A percentile compares a stretch with the other conserved stretches of the same genome.
These are phyloP conservation scores for Podaxis carcinomalis DNA, from an alignment of 768 basidiomycete species.

Conservation along the genomic window DNA sequence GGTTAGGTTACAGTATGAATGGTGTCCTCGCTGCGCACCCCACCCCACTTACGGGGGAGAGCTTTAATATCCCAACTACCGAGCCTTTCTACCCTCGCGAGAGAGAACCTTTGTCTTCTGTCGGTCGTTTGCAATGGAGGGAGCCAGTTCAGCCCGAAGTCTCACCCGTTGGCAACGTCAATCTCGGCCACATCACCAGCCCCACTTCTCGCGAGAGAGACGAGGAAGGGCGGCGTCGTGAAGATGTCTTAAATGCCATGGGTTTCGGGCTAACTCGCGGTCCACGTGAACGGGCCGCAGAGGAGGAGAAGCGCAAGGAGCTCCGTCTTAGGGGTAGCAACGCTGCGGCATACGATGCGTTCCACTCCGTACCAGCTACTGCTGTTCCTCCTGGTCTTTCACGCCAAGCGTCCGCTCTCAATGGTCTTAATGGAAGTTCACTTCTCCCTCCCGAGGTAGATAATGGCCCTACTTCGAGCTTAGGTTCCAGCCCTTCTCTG, in stretches of 20 bases:
- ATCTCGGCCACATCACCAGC: conserved; percentile 3
- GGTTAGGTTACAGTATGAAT: background rate
- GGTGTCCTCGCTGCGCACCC: conserved; percentile 1
- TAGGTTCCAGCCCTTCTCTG: conserved; percentile 20
- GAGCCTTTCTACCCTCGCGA: conserved; percentile 12
- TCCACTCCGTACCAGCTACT: conserved; percentile 52
- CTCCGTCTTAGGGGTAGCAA: conserved; percentile 38
- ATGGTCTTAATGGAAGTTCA: conserved; percentile 15
- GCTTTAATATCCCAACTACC: background rate
- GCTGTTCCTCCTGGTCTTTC: conserved; percentile 27
- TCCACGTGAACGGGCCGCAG: conserved; percentile 58
- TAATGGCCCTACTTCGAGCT: conserved; percentile 11
- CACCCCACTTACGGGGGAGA: background rate
- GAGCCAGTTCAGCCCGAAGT: conserved; percentile 14
- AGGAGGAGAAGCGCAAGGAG: conserved; percentile 59
- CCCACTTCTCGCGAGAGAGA: conserved; percentile 18
- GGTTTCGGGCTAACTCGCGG: conserved; percentile 41
- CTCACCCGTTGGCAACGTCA: conserved; percentile 10
- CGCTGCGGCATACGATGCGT: conserved; percentile 67
- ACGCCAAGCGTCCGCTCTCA: conserved; percentile 30
- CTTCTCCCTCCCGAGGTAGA: conserved; percentile 16
- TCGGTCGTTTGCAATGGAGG: conserved; percentile 14
- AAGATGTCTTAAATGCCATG: conserved; percentile 31
- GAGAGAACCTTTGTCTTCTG: conserved; percentile 9
- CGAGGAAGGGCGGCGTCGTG: conserved; percentile 48